Conservation (phyloP, 1,284 basidiomycete species). For the Rhodotorula sp. region DNA sequence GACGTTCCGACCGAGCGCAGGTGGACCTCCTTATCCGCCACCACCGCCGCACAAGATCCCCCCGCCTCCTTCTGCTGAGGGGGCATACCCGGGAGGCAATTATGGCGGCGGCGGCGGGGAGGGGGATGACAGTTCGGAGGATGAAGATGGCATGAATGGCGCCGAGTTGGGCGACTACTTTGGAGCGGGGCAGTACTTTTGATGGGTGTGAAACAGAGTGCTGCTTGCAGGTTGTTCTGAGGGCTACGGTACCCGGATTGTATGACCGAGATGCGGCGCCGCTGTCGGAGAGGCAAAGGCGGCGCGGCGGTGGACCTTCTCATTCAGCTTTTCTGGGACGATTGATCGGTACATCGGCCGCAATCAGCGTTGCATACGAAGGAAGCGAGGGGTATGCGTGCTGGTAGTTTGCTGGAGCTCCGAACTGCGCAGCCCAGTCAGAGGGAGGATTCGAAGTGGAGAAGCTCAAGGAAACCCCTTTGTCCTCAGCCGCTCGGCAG, state of each 20-base stretch:
- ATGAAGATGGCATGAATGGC: background rate
- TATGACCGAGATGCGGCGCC: background rate
- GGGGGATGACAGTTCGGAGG: slow-evolving; percentile 21
- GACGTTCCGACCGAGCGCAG: slow-evolving; percentile 52
- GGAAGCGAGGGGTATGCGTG: too few species aligned
- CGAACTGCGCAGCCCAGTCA: too few species aligned
- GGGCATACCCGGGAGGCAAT: background rate
- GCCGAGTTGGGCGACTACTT: slow-evolving; percentile 21
- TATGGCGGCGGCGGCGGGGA: slow-evolving; percentile 2
- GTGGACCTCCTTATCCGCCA: background rate
- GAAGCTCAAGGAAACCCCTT: too few species aligned
- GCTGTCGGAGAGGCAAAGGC: too few species aligned
- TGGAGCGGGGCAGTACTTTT: slow-evolving; percentile 37
- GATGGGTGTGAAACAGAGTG: background rate
- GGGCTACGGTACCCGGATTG: background rate
- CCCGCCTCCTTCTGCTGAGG: background rate
- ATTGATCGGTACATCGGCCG: background rate
- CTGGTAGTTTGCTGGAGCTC: too few species aligned
- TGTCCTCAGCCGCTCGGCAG: too few species aligned
- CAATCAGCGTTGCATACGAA: background rate
- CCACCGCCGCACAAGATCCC: background rate
- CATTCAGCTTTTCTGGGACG: background rate
- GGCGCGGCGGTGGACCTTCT: background rate
- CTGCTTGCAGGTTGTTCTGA: background rate
- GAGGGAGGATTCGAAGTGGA: too few species aligned